Evolutionary conservation across 345 rosid species (phyloP).

Genomic region (Pistacia integerrima): DNA sequence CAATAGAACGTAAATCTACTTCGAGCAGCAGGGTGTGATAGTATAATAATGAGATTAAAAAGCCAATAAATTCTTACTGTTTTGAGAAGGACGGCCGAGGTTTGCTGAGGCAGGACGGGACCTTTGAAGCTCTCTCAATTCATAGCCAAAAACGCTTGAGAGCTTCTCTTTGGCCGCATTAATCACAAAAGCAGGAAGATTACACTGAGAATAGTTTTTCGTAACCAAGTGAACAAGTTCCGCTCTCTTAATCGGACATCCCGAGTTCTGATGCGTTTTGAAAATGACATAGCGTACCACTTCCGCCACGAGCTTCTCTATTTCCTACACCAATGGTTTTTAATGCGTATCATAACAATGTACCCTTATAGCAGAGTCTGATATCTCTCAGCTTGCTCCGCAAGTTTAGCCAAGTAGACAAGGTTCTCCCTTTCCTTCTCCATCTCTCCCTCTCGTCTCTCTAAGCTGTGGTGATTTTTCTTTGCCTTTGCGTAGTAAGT

Average conservation of each 20-base stretch:
- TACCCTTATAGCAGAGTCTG: neutral
- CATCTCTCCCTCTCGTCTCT: constrained; percentile 34
- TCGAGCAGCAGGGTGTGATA: neutral
- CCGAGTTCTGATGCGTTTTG: constrained; percentile 74
- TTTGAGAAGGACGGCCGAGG: constrained; percentile 58
- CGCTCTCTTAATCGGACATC: constrained; percentile 85
- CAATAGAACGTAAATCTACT: too few species aligned
- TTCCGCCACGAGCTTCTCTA: constrained; percentile 91
- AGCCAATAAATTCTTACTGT: constrained; percentile 31
- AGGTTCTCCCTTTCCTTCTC: constrained; percentile 85
- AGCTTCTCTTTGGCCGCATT: constrained; percentile 75
- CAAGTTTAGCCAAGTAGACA: constrained; percentile 84
- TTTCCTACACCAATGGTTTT: constrained; percentile 42
- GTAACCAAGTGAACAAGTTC: constrained; percentile 87
- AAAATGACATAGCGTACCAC: constrained; percentile 78
- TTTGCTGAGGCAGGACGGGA: constrained; percentile 51
- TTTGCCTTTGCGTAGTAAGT: constrained; percentile 4
- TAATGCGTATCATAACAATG: neutral
- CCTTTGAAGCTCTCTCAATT: constrained; percentile 80
- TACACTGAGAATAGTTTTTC: constrained; percentile 66
- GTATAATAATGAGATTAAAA: neutral
- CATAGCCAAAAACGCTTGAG: constrained; percentile 65
- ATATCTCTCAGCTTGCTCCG: constrained; percentile 93
- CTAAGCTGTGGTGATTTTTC: neutral
- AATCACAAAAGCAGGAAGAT: constrained; percentile 62